phyloP scores from a whole-genome alignment of 352 stramenopile genomes.

The Ochromonadaceae sp. region DNA sequence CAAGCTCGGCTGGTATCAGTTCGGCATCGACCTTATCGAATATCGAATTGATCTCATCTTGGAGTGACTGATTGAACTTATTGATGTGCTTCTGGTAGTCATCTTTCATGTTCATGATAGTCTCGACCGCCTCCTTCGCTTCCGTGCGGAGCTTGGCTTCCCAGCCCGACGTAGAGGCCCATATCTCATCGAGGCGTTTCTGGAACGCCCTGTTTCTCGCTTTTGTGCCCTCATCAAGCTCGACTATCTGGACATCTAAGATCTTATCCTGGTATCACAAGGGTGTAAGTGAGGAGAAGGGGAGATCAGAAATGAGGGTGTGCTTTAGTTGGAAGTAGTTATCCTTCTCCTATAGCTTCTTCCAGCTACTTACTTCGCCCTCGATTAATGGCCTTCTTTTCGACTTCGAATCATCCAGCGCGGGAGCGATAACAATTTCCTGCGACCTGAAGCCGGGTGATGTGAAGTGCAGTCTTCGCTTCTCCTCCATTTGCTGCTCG shows the following conservation, averaged over 20 bases:
- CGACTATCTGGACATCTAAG: not conserved
- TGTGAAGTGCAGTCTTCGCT: conserved; percentile 1
- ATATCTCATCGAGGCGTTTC: conserved; percentile 11
- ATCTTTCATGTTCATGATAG: conserved; percentile 14
- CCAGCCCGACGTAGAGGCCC: not conserved
- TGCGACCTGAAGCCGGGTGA: not conserved
- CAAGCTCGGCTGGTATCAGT: not conserved
- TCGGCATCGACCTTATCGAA: conserved; percentile 14
- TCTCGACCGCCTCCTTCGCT: conserved; percentile 14
- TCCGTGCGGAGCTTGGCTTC: not conserved
- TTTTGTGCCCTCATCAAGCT: conserved; percentile 5
- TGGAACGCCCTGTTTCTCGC: conserved; percentile 9
- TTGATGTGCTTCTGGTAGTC: conserved; percentile 3
- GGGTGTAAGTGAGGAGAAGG: too few relatives aligned
- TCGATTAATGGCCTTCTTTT: conserved; percentile 9
- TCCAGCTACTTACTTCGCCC: not conserved
- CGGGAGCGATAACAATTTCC: conserved; percentile 1
- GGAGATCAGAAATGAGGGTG: not conserved
- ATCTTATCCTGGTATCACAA: not conserved
- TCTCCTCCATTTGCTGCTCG: too few relatives aligned
- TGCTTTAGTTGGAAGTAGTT: not conserved
- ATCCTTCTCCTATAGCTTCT: not conserved
- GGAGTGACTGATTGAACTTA: not conserved
- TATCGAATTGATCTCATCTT: not conserved
- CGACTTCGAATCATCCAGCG: not conserved